These are phyloP conservation scores for Suhomyces kilbournensis DNA, from an alignment of 805 yeast genomes.

Conservation along the genomic window DNA sequence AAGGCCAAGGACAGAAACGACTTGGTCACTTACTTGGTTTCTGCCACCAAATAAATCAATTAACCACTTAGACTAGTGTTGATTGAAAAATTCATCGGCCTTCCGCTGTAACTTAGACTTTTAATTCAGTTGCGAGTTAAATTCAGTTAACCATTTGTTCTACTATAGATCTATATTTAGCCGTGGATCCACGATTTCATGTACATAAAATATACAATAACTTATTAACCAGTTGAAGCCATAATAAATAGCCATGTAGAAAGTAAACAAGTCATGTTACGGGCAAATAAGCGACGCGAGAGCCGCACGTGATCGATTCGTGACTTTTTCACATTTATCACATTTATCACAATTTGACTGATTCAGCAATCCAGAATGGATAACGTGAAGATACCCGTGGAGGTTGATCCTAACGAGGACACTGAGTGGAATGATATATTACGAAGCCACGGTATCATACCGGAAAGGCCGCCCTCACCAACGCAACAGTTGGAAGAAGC, in stretches of 20 bases:
- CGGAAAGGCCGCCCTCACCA: slow-evolving; percentile 87
- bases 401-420: slow-evolving; percentile 93
- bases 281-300: neutral
- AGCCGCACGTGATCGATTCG: neutral
- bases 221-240: neutral
- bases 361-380: slow-evolving; percentile 5
- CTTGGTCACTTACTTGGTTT: slow-evolving; percentile 77
- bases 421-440: slow-evolving; percentile 99
- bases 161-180: neutral
- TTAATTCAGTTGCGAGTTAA: neutral
- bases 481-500: slow-evolving; percentile 85
- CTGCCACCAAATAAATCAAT: slow-evolving; percentile 37
- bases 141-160: neutral
- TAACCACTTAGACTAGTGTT: neutral
- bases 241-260: neutral
- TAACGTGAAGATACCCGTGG: slow-evolving; percentile 59
- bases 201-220: neutral
- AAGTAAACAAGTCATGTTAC: neutral
- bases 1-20: slow-evolving; percentile 99
- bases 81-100: neutral
- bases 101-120: neutral
- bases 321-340: slow-evolving; percentile 1
- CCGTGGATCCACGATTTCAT: neutral
- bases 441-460: slow-evolving; percentile 85
- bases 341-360: neutral